phyloP scores from a whole-genome alignment of 495 filamentous ascomycete genomes.

The Hypomontagnella monticulosa region DNA sequence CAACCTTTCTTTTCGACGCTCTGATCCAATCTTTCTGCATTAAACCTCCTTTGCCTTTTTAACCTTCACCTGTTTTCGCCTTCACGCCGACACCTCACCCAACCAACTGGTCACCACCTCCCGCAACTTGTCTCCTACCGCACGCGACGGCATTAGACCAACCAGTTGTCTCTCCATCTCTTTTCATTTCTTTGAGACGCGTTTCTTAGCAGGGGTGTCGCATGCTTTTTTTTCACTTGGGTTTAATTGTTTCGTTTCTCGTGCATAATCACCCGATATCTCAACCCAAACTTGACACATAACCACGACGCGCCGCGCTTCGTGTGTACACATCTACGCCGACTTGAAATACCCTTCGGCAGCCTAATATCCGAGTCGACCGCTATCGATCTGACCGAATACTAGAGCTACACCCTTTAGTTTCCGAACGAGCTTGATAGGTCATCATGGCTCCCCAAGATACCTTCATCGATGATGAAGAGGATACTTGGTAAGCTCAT shows the following conservation, averaged over 20 bases:
- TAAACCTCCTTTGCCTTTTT: slow-evolving; percentile 45
- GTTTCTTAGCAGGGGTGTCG: slow-evolving; percentile 21
- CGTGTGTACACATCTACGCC: slow-evolving; percentile 3
- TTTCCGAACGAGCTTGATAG: slow-evolving; percentile 29
- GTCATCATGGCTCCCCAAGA: slow-evolving; percentile 81
- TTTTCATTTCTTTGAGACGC: slow-evolving; percentile 16
- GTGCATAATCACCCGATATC: slow-evolving; percentile 42
- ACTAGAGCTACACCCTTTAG: slow-evolving; percentile 15
- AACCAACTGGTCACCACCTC: slow-evolving; percentile 28
- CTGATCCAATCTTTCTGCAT: slow-evolving; percentile 42
- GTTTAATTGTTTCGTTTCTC: slow-evolving; percentile 16
- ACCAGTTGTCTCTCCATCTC: not conserved
- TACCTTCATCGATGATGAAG: slow-evolving; percentile 96
- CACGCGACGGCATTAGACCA: slow-evolving; percentile 8
- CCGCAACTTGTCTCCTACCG: slow-evolving; percentile 8
- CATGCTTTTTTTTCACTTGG: slow-evolving; percentile 25
- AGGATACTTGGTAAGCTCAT: slow-evolving; percentile 81
- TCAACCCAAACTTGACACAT: slow-evolving; percentile 36
- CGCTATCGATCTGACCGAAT: slow-evolving; percentile 9
- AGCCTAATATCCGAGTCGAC: not conserved
- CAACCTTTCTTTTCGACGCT: slow-evolving; percentile 40
- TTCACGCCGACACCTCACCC: slow-evolving; percentile 37
- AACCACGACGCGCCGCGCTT: slow-evolving; percentile 35
- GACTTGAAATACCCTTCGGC: not conserved
- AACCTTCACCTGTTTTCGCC: slow-evolving; percentile 41